Evolutionary conservation across 192 early-diverging fungal genomes (phyloP).

Genomic region (Coemansia sp.): DNA sequence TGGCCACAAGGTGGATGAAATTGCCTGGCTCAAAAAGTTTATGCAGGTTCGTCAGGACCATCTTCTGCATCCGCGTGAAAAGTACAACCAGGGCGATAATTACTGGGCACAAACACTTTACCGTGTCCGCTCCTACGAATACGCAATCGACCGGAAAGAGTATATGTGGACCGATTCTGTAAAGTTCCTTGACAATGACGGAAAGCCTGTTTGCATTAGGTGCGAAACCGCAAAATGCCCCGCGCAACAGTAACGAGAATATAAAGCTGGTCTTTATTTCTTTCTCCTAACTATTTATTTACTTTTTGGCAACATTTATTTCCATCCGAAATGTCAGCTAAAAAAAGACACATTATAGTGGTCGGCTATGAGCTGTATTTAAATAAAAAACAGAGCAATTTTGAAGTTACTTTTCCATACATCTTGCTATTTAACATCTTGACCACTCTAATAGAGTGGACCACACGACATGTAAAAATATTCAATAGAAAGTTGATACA

Average conservation of each 20-base stretch:
- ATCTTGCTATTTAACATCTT: no score
- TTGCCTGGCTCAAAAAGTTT: slow-evolving; percentile 31
- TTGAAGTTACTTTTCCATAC: no score
- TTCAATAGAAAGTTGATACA: no score
- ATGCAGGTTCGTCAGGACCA: slow-evolving; percentile 28
- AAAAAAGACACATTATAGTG: no score
- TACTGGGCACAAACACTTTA: slow-evolving; percentile 21
- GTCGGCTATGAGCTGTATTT: no score
- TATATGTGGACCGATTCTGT: slow-evolving; percentile 18
- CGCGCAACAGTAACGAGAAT: neutral
- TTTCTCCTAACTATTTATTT: no score
- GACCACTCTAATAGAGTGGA: no score
- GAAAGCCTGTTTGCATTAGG: slow-evolving; percentile 6
- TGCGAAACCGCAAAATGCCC: slow-evolving; percentile 5
- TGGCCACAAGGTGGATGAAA: slow-evolving; percentile 17
- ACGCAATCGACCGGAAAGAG: slow-evolving; percentile 10
- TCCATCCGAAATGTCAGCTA: no score
- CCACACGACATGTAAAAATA: no score
- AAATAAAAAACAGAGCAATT: no score
- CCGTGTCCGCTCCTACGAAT: slow-evolving; percentile 27
- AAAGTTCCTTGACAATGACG: slow-evolving; percentile 42
- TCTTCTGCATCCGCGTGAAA: slow-evolving; percentile 28
- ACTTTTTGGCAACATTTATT: no score
- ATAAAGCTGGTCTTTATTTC: neutral
- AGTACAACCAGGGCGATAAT: slow-evolving; percentile 18